Conservation (phyloP, 2,329 filamentous ascomycete species). For the Lachnellula cervina region DNA sequence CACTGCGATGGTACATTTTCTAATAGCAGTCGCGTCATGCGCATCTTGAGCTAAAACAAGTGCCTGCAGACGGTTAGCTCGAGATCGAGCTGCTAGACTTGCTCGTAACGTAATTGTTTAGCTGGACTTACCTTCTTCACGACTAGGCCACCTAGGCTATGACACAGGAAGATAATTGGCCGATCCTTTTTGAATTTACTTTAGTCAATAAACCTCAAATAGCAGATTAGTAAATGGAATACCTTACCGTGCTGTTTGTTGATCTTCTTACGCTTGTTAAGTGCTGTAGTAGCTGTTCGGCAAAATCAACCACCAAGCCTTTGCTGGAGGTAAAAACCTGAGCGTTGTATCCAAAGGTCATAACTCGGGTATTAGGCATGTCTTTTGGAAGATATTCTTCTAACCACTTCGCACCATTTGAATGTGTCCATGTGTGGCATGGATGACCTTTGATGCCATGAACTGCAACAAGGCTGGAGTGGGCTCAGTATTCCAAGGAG, state of each 20-base stretch:
- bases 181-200: neutral
- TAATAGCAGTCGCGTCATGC: neutral
- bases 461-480: neutral
- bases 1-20: conserved; percentile 1
- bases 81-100: no score
- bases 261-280: neutral
- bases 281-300: conserved; percentile 2
- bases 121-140: conserved; percentile 1
- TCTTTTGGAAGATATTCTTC: conserved; percentile 2
- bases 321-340: conserved; percentile 2
- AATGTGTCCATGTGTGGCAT: conserved; percentile 1
- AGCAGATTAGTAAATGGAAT: neutral
- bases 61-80: neutral
- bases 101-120: neutral
- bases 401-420: conserved; percentile 2
- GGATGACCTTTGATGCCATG: conserved; percentile 2
- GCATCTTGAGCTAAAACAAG: neutral
- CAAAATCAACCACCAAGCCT: conserved; percentile 1
- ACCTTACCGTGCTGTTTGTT: neutral
- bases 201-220: neutral
- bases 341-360: conserved; percentile 2
- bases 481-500: neutral
- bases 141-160: conserved; percentile 4
- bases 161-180: conserved; percentile 1
- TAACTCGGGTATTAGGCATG: neutral